Evolutionary conservation across 2,329 filamentous ascomycete species (phyloP).

Genomic region (Penicillium sp.): DNA sequence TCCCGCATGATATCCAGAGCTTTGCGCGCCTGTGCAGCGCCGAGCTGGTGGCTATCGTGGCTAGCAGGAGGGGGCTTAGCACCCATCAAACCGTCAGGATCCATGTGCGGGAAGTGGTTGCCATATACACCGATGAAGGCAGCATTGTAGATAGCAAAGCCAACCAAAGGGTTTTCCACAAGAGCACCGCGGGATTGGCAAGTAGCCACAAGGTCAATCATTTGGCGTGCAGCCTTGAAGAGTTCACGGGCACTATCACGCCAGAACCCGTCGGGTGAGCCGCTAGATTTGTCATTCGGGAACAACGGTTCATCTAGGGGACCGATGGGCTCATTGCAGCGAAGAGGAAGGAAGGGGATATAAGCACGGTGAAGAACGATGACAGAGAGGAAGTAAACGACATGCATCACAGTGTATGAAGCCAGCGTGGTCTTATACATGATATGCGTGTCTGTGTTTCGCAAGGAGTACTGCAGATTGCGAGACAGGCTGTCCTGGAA

Average conservation of each 20-base stretch:
- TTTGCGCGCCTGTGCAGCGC: slow-evolving; percentile 38
- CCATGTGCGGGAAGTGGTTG: slow-evolving; percentile 58
- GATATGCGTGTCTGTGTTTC: slow-evolving; percentile 58
- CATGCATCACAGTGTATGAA: slow-evolving; percentile 58
- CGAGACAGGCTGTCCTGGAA: slow-evolving; percentile 55
- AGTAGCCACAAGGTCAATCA: slow-evolving; percentile 54
- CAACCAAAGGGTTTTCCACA: slow-evolving; percentile 57
- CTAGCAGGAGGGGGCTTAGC: slow-evolving; percentile 26
- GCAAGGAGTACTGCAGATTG: slow-evolving; percentile 52
- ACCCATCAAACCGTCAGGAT: slow-evolving; percentile 52
- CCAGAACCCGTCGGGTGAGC: slow-evolving; percentile 54
- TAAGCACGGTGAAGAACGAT: slow-evolving; percentile 59
- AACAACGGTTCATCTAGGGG: slow-evolving; percentile 55
- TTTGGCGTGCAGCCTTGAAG: slow-evolving; percentile 55
- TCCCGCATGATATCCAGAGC: slow-evolving; percentile 42
- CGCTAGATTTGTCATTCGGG: slow-evolving; percentile 42
- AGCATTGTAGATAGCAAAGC: slow-evolving; percentile 57
- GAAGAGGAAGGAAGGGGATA: slow-evolving; percentile 56
- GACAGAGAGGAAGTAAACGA: slow-evolving; percentile 55
- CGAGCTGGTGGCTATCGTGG: slow-evolving; percentile 30
- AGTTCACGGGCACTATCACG: slow-evolving; percentile 51
- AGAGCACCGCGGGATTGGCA: slow-evolving; percentile 54
- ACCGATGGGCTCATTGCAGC: slow-evolving; percentile 52
- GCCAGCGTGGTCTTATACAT: slow-evolving; percentile 53
- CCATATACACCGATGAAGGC: slow-evolving; percentile 55